Evolutionary conservation across 306 rosid species (phyloP), one percentile per base, ranked within the genome.

Genomic region (Prunus mume): DNA sequence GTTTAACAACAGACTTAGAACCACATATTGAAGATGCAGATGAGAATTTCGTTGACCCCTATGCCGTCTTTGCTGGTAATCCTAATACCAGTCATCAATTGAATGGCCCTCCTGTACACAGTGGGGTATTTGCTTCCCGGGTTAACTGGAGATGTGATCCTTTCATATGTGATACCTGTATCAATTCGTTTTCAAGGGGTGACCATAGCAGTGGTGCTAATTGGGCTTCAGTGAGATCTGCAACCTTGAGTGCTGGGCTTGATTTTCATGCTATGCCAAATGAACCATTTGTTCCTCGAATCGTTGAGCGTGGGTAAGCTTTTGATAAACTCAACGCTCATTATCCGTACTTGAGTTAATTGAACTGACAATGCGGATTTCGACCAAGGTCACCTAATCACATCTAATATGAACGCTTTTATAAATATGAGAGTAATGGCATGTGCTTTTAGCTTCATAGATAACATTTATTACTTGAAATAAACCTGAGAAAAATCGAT

Each of bases 241-340:
- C 51, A n/a, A 55, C 52, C 63, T 71, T 55, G 22, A 55, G 63
- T 34, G 15, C 52, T 7, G 24, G 62, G 6, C 20, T 9, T 55
- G 32, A 55, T 54, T 57, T n/a, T 19, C 3, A 7, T 57, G n/a
- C 19, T 22, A 41, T 55, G 25, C 76, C 67, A 57, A 72, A 55
- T 74, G 78, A 49, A 14, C 49, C 51, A 34, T 50, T 74, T 27
- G 60, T 14, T 27, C 60, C 22, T 12, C 65, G 1, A 12, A 5
- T 61, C 27, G 4, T 27, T 61, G 77, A 25, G 24, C n/a, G 18
- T 19, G 50, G 71, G 70, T 74, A 74, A 49, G 78, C 61, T 62
- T 24, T 74, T 32, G 50, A 74, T 74, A 10, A 28, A n/a, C 46
- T 49, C 41, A 27, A 28, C 6, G 3, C 43, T 51, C n/a, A 14